Evolutionary conservation across 2,329 filamentous ascomycete genomes (phyloP).

Genomic region (Aspergillus brasiliensis): DNA sequence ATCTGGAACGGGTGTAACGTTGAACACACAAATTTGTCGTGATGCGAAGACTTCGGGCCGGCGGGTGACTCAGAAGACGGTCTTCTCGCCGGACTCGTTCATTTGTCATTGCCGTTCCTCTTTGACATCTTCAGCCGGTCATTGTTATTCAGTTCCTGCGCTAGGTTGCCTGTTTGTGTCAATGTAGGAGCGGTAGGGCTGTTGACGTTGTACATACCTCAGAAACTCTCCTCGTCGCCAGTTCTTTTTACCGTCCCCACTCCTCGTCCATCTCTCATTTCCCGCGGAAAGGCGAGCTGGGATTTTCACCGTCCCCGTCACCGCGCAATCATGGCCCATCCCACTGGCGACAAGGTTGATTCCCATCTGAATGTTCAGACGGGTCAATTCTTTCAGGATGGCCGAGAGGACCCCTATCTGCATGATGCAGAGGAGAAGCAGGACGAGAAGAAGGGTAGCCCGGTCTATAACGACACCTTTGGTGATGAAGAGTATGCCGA

Average conservation of each 20-base stretch:
- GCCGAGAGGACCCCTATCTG: conserved; percentile 8
- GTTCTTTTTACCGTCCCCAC: not conserved
- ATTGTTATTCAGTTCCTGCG: not conserved
- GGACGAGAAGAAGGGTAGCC: conserved; percentile 8
- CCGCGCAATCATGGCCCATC: not conserved
- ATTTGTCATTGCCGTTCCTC: not conserved
- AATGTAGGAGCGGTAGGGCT: not conserved
- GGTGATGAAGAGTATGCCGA: conserved; percentile 39
- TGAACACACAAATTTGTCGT: not conserved
- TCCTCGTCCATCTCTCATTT: not conserved
- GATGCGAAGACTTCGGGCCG: not conserved
- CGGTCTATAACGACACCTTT: conserved; percentile 30
- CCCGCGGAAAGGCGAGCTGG: not conserved
- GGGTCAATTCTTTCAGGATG: not conserved
- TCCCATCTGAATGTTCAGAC: not conserved
- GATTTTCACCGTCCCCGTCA: not conserved
- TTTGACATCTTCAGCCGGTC: not conserved
- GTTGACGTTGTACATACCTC: not conserved
- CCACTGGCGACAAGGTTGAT: not conserved
- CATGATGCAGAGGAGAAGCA: conserved; percentile 18
- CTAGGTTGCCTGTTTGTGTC: not conserved
- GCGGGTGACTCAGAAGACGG: not conserved
- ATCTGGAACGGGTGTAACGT: not conserved
- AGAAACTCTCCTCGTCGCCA: not conserved
- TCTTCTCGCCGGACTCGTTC: not conserved